These are phyloP conservation scores for Penicillium sp. DNA, from an alignment of 2,329 filamentous ascomycete genomes.

Conservation along the genomic window DNA sequence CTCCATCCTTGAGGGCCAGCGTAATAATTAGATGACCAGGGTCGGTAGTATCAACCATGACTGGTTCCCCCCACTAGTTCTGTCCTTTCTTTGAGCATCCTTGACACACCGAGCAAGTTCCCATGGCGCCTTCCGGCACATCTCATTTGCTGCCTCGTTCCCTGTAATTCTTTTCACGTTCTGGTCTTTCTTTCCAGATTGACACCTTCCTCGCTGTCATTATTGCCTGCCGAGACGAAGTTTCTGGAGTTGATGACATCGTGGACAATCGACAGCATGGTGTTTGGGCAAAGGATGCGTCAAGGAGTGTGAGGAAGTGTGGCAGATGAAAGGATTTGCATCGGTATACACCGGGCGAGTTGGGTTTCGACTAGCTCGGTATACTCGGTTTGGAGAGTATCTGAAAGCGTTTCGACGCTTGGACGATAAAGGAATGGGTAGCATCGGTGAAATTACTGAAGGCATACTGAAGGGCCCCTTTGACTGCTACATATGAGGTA, in stretches of 20 bases:
- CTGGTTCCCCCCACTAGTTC: too few relatives aligned
- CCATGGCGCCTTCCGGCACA: too few relatives aligned
- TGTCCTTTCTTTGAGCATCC: too few relatives aligned
- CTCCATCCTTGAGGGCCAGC: too few relatives aligned
- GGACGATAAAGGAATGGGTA: not conserved
- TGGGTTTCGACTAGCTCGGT: conserved; percentile 9
- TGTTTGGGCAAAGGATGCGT: conserved; percentile 24
- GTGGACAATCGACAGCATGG: conserved; percentile 15
- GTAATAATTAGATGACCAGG: too few relatives aligned
- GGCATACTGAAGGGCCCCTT: conserved; percentile 1
- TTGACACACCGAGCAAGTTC: too few relatives aligned
- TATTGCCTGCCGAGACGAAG: not conserved
- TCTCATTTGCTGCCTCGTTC: not conserved
- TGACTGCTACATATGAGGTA: not conserved
- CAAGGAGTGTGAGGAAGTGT: conserved; percentile 23
- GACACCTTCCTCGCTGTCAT: not conserved
- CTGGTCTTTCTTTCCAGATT: not conserved
- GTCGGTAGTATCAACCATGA: too few relatives aligned
- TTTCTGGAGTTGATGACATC: conserved; percentile 16
- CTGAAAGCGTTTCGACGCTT: not conserved
- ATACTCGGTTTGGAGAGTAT: not conserved
- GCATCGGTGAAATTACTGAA: not conserved
- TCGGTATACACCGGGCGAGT: conserved; percentile 21
- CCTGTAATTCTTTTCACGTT: not conserved
- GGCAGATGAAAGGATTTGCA: conserved; percentile 23